phyloP scores from a whole-genome alignment of 345 rosid species.

The Toxicodendron radicans region DNA sequence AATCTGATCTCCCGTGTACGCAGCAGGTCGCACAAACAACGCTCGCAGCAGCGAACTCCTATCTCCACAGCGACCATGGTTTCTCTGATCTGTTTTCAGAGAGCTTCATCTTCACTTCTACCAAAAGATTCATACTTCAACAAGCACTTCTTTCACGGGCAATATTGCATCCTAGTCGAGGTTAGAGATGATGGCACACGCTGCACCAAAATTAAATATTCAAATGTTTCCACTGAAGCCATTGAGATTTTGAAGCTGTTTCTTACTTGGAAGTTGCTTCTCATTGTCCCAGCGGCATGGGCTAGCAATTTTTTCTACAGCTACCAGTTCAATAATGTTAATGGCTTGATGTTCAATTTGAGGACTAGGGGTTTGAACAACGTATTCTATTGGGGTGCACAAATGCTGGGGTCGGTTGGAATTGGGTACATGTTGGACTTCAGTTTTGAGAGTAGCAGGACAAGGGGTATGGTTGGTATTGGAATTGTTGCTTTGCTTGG shows the following conservation, averaged over 20 bases:
- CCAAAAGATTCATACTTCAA: too few relatives aligned
- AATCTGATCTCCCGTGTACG: too few relatives aligned
- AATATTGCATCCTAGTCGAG: slow-evolving; percentile 45
- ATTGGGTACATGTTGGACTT: slow-evolving; percentile 58
- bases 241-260: slow-evolving; percentile 53
- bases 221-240: slow-evolving; percentile 38
- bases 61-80: too few relatives aligned
- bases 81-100: too few relatives aligned
- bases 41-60: too few relatives aligned
- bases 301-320: slow-evolving; percentile 69
- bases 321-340: slow-evolving; percentile 65
- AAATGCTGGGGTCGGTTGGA: slow-evolving; percentile 60
- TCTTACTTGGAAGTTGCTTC: slow-evolving; percentile 53
- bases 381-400: slow-evolving; percentile 70
- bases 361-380: slow-evolving; percentile 72
- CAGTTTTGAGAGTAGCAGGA: slow-evolving; percentile 52
- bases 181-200: slow-evolving; percentile 49
- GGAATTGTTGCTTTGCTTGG: slow-evolving; percentile 48
- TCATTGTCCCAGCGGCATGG: slow-evolving; percentile 60
- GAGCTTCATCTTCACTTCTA: too few relatives aligned
- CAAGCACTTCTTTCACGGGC: slow-evolving; percentile 43
- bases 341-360: slow-evolving; percentile 43
- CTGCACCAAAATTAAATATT: slow-evolving; percentile 49
- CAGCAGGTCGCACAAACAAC: too few relatives aligned
- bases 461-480: slow-evolving; percentile 53